Base-by-base conservation (phyloP, 2,329 filamentous ascomycete genomes). In the Botrytis porri region DNA sequence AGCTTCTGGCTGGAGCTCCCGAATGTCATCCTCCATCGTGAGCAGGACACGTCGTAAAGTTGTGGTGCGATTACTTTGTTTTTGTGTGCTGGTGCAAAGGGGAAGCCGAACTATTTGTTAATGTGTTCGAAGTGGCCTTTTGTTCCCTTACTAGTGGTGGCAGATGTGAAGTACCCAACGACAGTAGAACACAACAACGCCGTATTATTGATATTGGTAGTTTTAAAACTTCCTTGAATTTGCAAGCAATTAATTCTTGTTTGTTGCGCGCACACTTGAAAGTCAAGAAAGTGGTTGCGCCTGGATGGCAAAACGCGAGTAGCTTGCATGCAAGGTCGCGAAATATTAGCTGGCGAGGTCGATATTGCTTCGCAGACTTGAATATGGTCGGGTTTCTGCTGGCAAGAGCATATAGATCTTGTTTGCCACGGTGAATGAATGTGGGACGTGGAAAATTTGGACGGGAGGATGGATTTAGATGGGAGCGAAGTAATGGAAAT, bases 21-120 rank as follows among this genome's bases (percentile, higher is more conserved):
- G 72, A 59, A 74, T 77, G 64, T 80, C 77, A 25, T 79, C 78
- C 71, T 78, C 79, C 80, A 81, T 82, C 74, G 65, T 70, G 65
- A 66, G 59, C 35, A 48, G 41, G 18, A 37, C 62, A 57, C 9
- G 62, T 43, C 73, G 51, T 63, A 64, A 54, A 43, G 35, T 71
- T 57, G 69, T 71, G 69, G 32, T 39, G 70, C 45, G 29, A 60
- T 69, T 69, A 57, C 70, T 57, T 61, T 37, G 43, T 43, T n/a
- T 59, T 69, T n/a, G 63, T 72, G 61, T 63, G 62, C 57, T 67
- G 41, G 45, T 64, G 69, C 54, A 41, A 69, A 51, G 43, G 71
- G 72, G 71, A 65, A 54, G 60, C 59, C 60, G 69, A 71, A 22
- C 69, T 39, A 54, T 29, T 32, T 67, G 51, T 71, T 57, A 35